These are phyloP conservation scores for Bipolaris gigantea DNA, from an alignment of 2,329 filamentous ascomycete species.

Conservation along the genomic window DNA sequence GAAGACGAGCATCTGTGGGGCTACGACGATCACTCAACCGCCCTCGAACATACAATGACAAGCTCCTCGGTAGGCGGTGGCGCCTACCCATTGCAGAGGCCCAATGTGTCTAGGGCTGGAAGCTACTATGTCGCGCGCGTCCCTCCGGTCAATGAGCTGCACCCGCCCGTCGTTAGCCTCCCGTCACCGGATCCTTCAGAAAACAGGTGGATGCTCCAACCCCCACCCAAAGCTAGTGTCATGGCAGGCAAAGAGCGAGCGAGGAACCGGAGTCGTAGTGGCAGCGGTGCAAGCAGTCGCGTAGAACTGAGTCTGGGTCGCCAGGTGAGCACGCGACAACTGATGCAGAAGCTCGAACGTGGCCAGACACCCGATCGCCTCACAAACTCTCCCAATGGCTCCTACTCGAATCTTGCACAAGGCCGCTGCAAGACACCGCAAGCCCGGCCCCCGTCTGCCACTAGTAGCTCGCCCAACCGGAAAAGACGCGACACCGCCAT, in stretches of 20 bases:
- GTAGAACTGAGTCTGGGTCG: slow-evolving; percentile 43
- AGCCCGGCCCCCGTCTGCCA: slow-evolving; percentile 33
- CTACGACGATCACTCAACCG: slow-evolving; percentile 51
- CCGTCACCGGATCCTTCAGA: slow-evolving; percentile 69
- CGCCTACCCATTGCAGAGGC: slow-evolving; percentile 25
- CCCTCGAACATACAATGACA: slow-evolving; percentile 37
- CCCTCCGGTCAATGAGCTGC: slow-evolving; percentile 81
- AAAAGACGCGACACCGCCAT: slow-evolving; percentile 36
- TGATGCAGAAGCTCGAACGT: slow-evolving; percentile 42
- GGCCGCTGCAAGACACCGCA: slow-evolving; percentile 37
- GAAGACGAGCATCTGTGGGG: slow-evolving; percentile 90
- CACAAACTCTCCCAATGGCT: slow-evolving; percentile 42
- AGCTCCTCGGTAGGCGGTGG: slow-evolving; percentile 39
- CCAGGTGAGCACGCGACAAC: slow-evolving; percentile 44
- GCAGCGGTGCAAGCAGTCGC: slow-evolving; percentile 47
- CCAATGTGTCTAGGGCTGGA: slow-evolving; percentile 36
- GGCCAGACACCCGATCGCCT: slow-evolving; percentile 42
- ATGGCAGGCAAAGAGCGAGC: slow-evolving; percentile 86
- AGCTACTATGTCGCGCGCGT: slow-evolving; percentile 49
- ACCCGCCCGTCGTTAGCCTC: slow-evolving; percentile 80
- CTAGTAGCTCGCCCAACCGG: slow-evolving; percentile 34
- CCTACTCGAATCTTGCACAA: slow-evolving; percentile 35
- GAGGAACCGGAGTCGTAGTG: slow-evolving; percentile 60
- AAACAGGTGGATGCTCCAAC: slow-evolving; percentile 89
- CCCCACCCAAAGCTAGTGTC: slow-evolving; percentile 82